Conservation (phyloP, 305 asterid species). For the Caryopteris hybrid region DNA sequence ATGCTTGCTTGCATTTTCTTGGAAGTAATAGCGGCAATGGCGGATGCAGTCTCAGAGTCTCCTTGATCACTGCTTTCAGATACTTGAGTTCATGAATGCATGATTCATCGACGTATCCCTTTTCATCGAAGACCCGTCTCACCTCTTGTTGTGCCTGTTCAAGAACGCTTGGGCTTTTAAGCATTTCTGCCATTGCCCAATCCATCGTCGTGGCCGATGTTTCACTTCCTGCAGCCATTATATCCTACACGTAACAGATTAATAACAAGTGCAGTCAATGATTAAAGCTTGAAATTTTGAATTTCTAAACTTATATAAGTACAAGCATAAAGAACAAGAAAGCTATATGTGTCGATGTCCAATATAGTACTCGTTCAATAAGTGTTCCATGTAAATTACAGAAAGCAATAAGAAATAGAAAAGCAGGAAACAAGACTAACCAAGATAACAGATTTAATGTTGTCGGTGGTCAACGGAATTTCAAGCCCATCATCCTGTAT, state of each 20-base stretch:
- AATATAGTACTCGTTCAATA: no score
- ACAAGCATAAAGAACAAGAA: no score
- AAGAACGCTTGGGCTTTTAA: conserved; percentile 12
- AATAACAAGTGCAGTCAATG: no score
- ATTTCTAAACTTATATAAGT: no score
- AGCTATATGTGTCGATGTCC: no score
- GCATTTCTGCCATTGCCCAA: conserved; percentile 24
- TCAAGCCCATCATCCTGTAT: conserved; percentile 5
- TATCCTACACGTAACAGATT: no score
- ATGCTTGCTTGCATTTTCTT: not conserved
- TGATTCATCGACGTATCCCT: conserved; percentile 13
- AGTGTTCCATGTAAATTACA: no score
- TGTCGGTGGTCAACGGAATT: not conserved
- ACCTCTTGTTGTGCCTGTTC: conserved; percentile 22
- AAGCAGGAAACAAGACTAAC: not conserved
- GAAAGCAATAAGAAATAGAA: no score
- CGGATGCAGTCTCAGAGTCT: conserved; percentile 27
- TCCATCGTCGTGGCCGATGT: conserved; percentile 8
- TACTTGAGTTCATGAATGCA: conserved; percentile 13
- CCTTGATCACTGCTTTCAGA: conserved; percentile 24
- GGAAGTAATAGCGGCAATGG: conserved; percentile 23
- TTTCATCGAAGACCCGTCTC: conserved; percentile 12
- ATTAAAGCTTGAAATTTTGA: no score
- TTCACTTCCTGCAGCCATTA: conserved; percentile 18
- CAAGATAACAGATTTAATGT: conserved; percentile 9